Conservation (phyloP, 768 basidiomycete genomes). For the Leccinum olivaceopallidum region DNA sequence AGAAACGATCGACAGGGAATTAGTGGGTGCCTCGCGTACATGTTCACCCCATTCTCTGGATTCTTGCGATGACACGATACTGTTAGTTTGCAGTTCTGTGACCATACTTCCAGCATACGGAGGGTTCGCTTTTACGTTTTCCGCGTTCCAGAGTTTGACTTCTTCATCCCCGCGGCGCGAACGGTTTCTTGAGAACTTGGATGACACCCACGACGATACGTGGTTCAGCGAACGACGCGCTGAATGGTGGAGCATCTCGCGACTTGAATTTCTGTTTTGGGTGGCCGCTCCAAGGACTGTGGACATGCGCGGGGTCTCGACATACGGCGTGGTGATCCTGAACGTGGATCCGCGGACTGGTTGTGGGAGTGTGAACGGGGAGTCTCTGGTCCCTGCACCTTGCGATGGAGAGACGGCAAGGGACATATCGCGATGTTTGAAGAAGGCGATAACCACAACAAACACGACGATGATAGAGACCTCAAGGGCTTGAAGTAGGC, state of each 20-base stretch:
- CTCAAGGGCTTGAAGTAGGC: constrained; percentile 63
- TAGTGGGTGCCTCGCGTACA: constrained; percentile 7
- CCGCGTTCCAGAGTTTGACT: constrained; percentile 35
- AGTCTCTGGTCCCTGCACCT: background rate
- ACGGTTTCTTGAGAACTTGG: constrained; percentile 29
- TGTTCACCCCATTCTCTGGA: constrained; percentile 9
- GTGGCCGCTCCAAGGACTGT: constrained; percentile 8
- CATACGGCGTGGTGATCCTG: constrained; percentile 21
- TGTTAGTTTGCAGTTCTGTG: background rate
- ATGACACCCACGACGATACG: constrained; percentile 43
- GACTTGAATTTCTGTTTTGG: constrained; percentile 10
- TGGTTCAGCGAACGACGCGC: constrained; percentile 25
- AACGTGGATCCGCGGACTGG: constrained; percentile 28
- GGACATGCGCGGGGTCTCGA: constrained; percentile 31
- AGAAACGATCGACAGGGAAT: constrained; percentile 6
- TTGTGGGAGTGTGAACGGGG: constrained; percentile 23
- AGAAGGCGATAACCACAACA: constrained; percentile 49
- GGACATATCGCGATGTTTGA: constrained; percentile 19
- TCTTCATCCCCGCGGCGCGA: constrained; percentile 27
- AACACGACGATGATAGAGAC: constrained; percentile 63
- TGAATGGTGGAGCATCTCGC: constrained; percentile 17
- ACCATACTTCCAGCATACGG: constrained; percentile 4
- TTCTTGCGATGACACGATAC: constrained; percentile 7
- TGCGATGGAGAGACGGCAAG: background rate
- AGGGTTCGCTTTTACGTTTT: constrained; percentile 25